Evolutionary conservation across 1,284 basidiomycete genomes (phyloP).

Genomic region (Microbotryum silenes-acaulis): DNA sequence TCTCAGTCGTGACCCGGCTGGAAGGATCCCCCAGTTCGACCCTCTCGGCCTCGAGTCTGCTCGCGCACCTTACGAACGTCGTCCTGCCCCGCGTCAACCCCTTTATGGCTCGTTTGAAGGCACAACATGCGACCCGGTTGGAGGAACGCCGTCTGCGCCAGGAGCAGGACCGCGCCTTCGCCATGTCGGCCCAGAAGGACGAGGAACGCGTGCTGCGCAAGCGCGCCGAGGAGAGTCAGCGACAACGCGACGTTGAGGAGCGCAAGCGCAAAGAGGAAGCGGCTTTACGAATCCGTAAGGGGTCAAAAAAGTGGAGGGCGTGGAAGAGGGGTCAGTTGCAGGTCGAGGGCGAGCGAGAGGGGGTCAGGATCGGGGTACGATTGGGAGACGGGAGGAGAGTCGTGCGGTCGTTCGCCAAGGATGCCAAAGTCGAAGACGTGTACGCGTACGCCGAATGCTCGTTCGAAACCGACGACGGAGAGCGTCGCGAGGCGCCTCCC

Average conservation of each 20-base stretch:
- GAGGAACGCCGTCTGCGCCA: constrained; percentile 62
- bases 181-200: constrained; percentile 57
- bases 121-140: constrained; percentile 49
- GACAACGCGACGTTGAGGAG: constrained; percentile 34
- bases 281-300: constrained; percentile 41
- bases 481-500: constrained; percentile 43
- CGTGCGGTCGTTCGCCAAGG: constrained; percentile 52
- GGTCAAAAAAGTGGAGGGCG: constrained; percentile 31
- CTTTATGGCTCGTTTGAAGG: constrained; percentile 58
- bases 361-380: constrained; percentile 57
- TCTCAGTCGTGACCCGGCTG: constrained; percentile 75
- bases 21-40: constrained; percentile 58
- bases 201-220: constrained; percentile 52
- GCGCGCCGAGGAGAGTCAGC: constrained; percentile 31
- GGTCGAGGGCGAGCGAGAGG: constrained; percentile 43
- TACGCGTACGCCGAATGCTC: constrained; percentile 59
- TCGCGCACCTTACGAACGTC: constrained; percentile 57
- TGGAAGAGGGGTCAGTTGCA: constrained; percentile 45
- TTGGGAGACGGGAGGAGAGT: constrained; percentile 58
- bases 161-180: constrained; percentile 74
- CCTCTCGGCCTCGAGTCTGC: constrained; percentile 52
- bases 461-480: constrained; percentile 37
- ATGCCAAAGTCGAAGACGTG: constrained; percentile 53
- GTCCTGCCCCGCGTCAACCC: constrained; percentile 70
- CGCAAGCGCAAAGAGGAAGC: constrained; percentile 38